These are phyloP conservation scores for Fragilaria crotonensis DNA, from an alignment of 108 stramenopile species.

Conservation along the genomic window DNA sequence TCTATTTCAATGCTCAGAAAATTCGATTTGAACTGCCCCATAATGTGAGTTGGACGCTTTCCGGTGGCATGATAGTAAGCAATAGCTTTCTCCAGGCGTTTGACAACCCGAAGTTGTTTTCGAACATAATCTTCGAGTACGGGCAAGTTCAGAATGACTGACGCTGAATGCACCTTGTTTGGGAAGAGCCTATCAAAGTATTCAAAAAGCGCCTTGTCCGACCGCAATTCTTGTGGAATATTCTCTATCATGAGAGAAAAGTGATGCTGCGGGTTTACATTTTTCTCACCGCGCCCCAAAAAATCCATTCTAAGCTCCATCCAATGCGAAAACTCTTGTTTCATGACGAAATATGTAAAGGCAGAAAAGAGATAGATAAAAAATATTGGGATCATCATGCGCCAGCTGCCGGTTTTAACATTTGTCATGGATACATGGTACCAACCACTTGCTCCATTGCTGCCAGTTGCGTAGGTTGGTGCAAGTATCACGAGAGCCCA, in stretches of 20 bases:
- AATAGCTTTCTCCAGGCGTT: constrained; percentile 78
- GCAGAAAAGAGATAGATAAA: constrained; percentile 80
- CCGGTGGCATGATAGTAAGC: constrained; percentile 61
- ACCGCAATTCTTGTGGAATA: constrained; percentile 75
- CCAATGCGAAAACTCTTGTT: constrained; percentile 82
- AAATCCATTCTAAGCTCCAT: constrained; percentile 82
- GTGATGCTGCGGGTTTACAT: constrained; percentile 61
- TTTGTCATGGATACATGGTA: constrained; percentile 82
- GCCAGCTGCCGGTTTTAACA: constrained; percentile 43
- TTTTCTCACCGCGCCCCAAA: constrained; percentile 6
- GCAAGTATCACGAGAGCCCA: constrained; percentile 71
- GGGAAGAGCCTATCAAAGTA: constrained; percentile 88
- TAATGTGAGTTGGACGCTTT: constrained; percentile 61
- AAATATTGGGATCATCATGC: constrained; percentile 81
- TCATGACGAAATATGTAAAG: constrained; percentile 77
- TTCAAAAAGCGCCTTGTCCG: constrained; percentile 68
- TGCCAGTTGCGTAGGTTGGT: constrained; percentile 64
- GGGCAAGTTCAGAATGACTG: constrained; percentile 68
- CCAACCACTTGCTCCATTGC: constrained; percentile 61
- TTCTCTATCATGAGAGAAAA: constrained; percentile 83
- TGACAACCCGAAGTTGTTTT: constrained; percentile 45
- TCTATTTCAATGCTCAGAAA: constrained; percentile 57
- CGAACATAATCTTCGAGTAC: constrained; percentile 59
- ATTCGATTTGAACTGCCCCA: constrained; percentile 61
- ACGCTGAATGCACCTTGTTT: constrained; percentile 66